Percentiles rank a stretch among this genome's conserved stretches.
These are phyloP conservation scores for Hyaloscypha bicolor DNA, from an alignment of 495 filamentous ascomycete species.

Conservation along the genomic window DNA sequence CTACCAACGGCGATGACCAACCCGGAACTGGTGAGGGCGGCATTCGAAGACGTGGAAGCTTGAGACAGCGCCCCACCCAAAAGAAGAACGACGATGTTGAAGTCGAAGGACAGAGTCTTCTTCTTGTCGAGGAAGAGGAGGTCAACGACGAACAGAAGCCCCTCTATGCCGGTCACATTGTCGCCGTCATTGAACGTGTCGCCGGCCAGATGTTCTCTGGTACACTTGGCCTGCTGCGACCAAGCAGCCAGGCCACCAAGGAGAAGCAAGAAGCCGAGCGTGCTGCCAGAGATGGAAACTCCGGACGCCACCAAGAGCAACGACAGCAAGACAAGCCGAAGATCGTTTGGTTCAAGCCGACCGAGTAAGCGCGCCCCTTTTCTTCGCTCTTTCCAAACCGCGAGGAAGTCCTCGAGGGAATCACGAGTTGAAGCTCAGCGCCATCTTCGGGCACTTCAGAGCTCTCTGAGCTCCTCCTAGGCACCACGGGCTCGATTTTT, in stretches of 20 bases:
- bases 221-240: constrained; percentile 87
- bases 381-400: constrained; percentile 10
- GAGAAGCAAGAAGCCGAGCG: constrained; percentile 99
- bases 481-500: constrained; percentile 1
- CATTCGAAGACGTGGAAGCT: constrained; percentile 87
- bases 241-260: constrained; percentile 98
- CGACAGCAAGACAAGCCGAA: constrained; percentile 96
- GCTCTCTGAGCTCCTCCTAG: not conserved
- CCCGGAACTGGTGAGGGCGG: constrained; percentile 71
- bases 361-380: constrained; percentile 50
- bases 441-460: not conserved
- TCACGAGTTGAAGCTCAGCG: not conserved
- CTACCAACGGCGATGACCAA: constrained; percentile 64
- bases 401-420: constrained; percentile 1
- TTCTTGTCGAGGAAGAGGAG: constrained; percentile 97
- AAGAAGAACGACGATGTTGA: constrained; percentile 99
- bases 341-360: constrained; percentile 99
- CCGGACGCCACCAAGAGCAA: constrained; percentile 70
- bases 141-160: constrained; percentile 98
- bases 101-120: constrained; percentile 94
- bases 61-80: constrained; percentile 94
- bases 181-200: constrained; percentile 95
- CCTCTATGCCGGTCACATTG: constrained; percentile 93
- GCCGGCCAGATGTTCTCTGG: constrained; percentile 99
- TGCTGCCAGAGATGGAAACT: constrained; percentile 81